phyloP scores from a whole-genome alignment of 1,284 basidiomycete genomes.

The Phellopilus nigrolimitatus region DNA sequence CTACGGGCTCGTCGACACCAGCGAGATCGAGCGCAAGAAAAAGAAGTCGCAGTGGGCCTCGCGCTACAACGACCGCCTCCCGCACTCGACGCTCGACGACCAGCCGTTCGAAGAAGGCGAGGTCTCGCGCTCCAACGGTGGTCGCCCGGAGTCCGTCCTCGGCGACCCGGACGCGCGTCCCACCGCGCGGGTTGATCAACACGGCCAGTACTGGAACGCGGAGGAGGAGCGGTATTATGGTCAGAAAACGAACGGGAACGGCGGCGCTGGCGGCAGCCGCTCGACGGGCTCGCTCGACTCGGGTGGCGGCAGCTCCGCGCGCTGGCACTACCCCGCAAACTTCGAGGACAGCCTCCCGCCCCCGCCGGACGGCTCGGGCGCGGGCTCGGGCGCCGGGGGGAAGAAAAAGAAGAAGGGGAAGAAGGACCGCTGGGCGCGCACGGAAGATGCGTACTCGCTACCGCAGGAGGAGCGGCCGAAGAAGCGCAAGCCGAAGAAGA shows the following conservation, averaged over 20 bases:
- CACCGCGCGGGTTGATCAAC: conserved; percentile 30
- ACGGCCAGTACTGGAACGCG: conserved; percentile 55
- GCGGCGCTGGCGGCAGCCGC: conserved; percentile 32
- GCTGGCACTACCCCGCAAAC: conserved; percentile 81
- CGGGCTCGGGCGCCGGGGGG: not conserved
- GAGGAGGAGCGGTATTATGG: conserved; percentile 73
- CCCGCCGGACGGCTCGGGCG: conserved; percentile 26
- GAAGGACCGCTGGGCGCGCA: conserved; percentile 80
- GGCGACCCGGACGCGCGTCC: conserved; percentile 28
- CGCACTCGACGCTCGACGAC: conserved; percentile 65
- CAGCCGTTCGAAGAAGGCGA: conserved; percentile 80
- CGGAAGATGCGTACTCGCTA: conserved; percentile 70
- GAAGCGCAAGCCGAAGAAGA: conserved; percentile 45
- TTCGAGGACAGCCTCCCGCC: conserved; percentile 58
- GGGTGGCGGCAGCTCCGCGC: conserved; percentile 35
- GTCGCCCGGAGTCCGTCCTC: conserved; percentile 41
- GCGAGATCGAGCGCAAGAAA: conserved; percentile 70
- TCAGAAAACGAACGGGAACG: conserved; percentile 29
- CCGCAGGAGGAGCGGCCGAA: conserved; percentile 49
- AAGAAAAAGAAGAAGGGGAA: conserved; percentile 61
- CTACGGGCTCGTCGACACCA: conserved; percentile 81
- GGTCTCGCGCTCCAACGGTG: conserved; percentile 39
- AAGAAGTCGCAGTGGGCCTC: conserved; percentile 82
- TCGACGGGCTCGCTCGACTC: conserved; percentile 25
- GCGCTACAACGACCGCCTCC: conserved; percentile 82